These are phyloP conservation scores for Furcasterigmium furcatum DNA, from an alignment of 2,329 filamentous ascomycete species.

Conservation along the genomic window DNA sequence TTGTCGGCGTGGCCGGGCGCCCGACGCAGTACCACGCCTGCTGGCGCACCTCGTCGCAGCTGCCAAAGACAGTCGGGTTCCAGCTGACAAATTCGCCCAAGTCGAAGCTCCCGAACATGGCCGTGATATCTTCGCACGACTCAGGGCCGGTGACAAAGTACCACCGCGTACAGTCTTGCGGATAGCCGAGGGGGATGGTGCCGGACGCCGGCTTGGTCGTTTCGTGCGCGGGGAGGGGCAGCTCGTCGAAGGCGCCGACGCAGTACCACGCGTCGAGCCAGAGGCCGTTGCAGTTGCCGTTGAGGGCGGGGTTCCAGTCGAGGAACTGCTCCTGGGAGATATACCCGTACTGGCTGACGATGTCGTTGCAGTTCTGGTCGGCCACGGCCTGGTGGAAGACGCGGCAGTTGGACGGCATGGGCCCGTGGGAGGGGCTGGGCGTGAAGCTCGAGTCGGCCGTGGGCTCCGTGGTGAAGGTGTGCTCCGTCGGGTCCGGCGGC, in stretches of 20 bases:
- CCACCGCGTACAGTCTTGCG: slow-evolving; percentile 11
- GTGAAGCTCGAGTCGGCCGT: slow-evolving; percentile 6
- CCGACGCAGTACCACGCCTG: slow-evolving; percentile 10
- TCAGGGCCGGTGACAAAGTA: slow-evolving; percentile 11
- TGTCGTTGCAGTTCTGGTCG: slow-evolving; percentile 9
- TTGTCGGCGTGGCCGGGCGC: slow-evolving; percentile 12
- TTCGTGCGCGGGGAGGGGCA: background rate
- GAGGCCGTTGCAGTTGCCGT: slow-evolving; percentile 18
- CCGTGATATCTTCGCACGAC: slow-evolving; percentile 11
- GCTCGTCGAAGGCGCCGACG: slow-evolving; percentile 8
- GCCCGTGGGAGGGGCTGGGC: slow-evolving; percentile 5
- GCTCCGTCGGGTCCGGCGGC: slow-evolving; percentile 1
- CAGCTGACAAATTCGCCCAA: slow-evolving; percentile 8
- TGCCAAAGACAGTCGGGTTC: background rate
- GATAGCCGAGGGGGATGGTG: slow-evolving; percentile 1
- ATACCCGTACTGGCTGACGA: slow-evolving; percentile 8
- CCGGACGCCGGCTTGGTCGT: slow-evolving; percentile 3
- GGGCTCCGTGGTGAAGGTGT: background rate
- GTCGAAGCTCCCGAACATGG: slow-evolving; percentile 12
- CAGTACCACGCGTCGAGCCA: slow-evolving; percentile 17
- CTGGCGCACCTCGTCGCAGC: slow-evolving; percentile 1
- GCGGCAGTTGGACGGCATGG: slow-evolving; percentile 9
- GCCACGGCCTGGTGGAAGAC: slow-evolving; percentile 6
- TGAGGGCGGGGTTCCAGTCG: slow-evolving; percentile 19
- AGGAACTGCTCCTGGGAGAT: slow-evolving; percentile 20